Evolutionary conservation across 1,139 yeast species (phyloP).

Genomic region (Suhomyces kunorum): DNA sequence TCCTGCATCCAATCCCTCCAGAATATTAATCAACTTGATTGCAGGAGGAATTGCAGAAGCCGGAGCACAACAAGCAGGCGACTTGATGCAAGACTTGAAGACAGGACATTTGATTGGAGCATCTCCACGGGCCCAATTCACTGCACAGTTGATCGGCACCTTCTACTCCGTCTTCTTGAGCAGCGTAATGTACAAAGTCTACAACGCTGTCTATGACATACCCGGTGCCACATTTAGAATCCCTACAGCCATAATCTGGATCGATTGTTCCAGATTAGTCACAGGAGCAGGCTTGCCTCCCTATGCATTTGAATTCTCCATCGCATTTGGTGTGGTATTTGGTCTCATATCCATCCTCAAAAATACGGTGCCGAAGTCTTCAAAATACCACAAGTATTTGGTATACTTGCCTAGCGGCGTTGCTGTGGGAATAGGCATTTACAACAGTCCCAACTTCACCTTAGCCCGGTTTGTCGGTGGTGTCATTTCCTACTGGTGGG

Average conservation of each 20-base stretch:
- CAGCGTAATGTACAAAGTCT: constrained; percentile 77
- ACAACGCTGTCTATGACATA: constrained; percentile 77
- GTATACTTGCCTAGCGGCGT: constrained; percentile 86
- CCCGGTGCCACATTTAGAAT: constrained; percentile 81
- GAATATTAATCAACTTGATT: constrained; percentile 78
- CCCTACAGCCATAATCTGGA: constrained; percentile 96
- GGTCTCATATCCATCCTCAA: constrained; percentile 67
- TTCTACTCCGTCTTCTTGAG: constrained; percentile 78
- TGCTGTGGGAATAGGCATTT: constrained; percentile 95
- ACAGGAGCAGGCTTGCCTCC: constrained; percentile 92
- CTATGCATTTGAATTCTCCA: constrained; percentile 64
- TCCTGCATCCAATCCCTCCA: constrained; percentile 77
- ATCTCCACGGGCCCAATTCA: constrained; percentile 86
- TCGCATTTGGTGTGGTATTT: constrained; percentile 67
- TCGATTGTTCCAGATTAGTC: constrained; percentile 90
- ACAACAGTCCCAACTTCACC: constrained; percentile 91
- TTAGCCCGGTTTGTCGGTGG: constrained; percentile 94
- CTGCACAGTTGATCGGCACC: constrained; percentile 88
- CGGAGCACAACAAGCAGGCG: constrained; percentile 99
- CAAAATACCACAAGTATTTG: constrained; percentile 44
- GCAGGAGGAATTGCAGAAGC: constrained; percentile 99
- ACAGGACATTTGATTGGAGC: constrained; percentile 94
- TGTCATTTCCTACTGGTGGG: constrained; percentile 64
- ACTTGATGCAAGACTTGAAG: constrained; percentile 93
- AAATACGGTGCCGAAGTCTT: constrained; percentile 47